A percentile compares a stretch with the other conserved stretches of the same genome.
phyloP scores from a whole-genome alignment of 768 basidiomycete species.

The Pleurotus platypus region DNA sequence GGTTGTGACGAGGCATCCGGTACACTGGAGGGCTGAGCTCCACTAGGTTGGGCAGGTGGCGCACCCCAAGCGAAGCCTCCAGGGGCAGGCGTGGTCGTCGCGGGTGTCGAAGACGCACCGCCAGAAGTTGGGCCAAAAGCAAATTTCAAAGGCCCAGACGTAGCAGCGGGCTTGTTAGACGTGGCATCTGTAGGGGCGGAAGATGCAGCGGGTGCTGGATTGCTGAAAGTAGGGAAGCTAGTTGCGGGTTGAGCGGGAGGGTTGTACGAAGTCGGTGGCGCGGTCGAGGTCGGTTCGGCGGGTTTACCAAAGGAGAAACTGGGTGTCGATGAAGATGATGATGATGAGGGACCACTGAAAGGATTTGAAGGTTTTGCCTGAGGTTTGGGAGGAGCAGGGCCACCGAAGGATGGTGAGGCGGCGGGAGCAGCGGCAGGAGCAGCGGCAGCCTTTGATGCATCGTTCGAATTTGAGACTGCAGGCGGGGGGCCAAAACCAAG shows the following conservation, averaged over 20 bases:
- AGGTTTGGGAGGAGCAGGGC: constrained; percentile 11
- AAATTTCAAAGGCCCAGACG: constrained; percentile 11
- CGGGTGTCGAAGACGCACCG: background rate
- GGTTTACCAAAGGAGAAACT: constrained; percentile 14
- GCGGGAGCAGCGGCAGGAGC: background rate
- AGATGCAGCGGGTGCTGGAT: background rate
- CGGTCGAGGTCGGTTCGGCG: constrained; percentile 7
- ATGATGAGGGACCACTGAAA: background rate
- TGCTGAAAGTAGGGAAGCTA: constrained; percentile 1
- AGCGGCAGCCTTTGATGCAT: constrained; percentile 9
- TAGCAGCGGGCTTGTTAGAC: constrained; percentile 10
- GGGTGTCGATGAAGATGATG: background rate
- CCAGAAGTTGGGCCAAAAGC: background rate
- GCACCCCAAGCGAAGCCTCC: constrained; percentile 1
- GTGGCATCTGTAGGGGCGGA: background rate
- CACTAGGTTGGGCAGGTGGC: background rate
- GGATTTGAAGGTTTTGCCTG: constrained; percentile 17
- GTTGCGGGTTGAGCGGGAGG: background rate
- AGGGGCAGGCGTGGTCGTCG: constrained; percentile 1
- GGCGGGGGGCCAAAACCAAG: constrained; percentile 17
- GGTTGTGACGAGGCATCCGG: background rate
- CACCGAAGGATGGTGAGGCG: constrained; percentile 7
- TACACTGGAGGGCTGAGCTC: background rate
- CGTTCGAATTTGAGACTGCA: constrained; percentile 6
- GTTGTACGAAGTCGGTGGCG: constrained; percentile 10